These are phyloP conservation scores for Coniosporium apollinis DNA, from an alignment of 495 filamentous ascomycete species.

Conservation along the genomic window DNA sequence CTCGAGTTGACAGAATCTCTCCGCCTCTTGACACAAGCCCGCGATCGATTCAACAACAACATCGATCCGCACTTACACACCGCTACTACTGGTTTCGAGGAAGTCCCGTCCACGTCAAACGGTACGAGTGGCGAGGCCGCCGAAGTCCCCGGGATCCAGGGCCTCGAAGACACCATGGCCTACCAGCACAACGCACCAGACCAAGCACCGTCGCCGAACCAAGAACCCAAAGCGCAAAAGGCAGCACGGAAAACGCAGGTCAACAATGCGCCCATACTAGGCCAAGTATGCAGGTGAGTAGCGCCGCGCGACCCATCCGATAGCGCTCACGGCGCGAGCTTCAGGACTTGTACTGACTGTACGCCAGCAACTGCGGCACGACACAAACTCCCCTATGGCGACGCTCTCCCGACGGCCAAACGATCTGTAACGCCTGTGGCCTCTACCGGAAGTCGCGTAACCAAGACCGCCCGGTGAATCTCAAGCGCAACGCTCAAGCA, in stretches of 20 bases:
- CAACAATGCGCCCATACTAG: conserved; percentile 1
- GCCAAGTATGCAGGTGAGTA: conserved; percentile 5
- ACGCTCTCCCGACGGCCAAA: conserved; percentile 76
- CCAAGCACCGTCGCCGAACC: background rate
- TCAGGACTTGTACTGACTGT: conserved; percentile 5
- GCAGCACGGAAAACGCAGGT: background rate
- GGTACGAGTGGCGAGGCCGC: too few species aligned
- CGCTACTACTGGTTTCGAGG: background rate
- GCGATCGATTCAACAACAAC: background rate
- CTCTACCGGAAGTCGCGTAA: conserved; percentile 91
- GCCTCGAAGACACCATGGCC: background rate
- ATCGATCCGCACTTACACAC: background rate
- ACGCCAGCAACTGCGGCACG: conserved; percentile 79
- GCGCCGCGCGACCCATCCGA: background rate
- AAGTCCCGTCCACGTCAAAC: background rate
- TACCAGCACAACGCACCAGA: background rate
- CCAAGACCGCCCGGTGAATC: conserved; percentile 68
- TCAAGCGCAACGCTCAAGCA: conserved; percentile 40
- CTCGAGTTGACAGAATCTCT: background rate
- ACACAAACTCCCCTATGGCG: conserved; percentile 90
- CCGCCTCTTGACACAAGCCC: background rate
- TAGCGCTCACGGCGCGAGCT: background rate
- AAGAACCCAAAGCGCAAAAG: background rate
- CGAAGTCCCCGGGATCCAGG: background rate
- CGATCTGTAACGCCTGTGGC: conserved; percentile 96